Evolutionary conservation across 345 rosid species (phyloP), one percentile per base, ranked within the genome.

Genomic region (Acer negundo): DNA sequence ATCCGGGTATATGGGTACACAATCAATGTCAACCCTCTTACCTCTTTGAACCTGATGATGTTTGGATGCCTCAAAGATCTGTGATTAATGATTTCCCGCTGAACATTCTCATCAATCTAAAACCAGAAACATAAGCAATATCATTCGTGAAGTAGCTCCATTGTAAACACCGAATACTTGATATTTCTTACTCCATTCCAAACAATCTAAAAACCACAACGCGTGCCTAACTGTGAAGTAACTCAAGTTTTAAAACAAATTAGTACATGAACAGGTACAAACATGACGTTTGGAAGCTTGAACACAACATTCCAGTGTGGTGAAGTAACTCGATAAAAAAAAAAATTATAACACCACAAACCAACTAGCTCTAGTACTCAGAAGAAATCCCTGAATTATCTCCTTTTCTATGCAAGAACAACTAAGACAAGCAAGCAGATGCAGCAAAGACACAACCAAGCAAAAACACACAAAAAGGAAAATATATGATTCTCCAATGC

Each of bases 91-190:
- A 95, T 95, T 84, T 95, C 98, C 81, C 99, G 89, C 85, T 85
- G 94, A 19, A 95, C 99, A 87, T 95, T 89, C 85, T 90, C 99
- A 83, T 95, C 99, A 82, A 95, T 95, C 99, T 93, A 90, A 74
- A 74, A 77, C 85, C 69, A 58, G 49, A 62, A 77, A 79, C 59
- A 47, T 62, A 74, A 78, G 26, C 6, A 24, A 40, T 20, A 46
- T 9, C 49, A 23, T 47, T 69, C 17, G 12, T 31, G 51, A 58
- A 58, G 53, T 59, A 38, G 19, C 74, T 11, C 35, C 53, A 17
- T 13, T 44, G 40, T 17, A 73, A 73, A 62, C 22, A 42, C 23
- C 47, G 6, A 9, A 24, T 42, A 73, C 16, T 23, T 16, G 67
- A 24, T 55, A 59, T 42, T 44, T 73, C 40, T 42, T 53, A 53